A percentile compares a stretch with the other conserved stretches of the same genome.
These are phyloP conservation scores for Clarireedia paspali DNA, from an alignment of 2,329 filamentous ascomycete genomes.

Conservation along the genomic window DNA sequence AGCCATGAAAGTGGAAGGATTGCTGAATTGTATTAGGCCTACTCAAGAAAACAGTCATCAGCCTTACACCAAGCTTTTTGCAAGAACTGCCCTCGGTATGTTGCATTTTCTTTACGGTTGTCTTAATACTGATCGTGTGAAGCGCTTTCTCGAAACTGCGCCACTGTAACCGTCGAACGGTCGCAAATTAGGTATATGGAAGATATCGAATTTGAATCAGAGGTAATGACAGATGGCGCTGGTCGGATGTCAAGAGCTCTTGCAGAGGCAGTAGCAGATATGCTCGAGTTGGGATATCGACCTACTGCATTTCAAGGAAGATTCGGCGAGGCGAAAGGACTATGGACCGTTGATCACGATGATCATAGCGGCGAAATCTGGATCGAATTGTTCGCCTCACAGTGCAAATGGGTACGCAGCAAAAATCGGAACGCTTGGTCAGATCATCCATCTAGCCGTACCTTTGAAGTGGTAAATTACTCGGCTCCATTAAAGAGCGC, in stretches of 20 bases:
- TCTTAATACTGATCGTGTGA: slow-evolving; percentile 2
- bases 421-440: slow-evolving; percentile 32
- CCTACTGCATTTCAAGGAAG: slow-evolving; percentile 63
- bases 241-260: slow-evolving; percentile 55
- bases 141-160: slow-evolving; percentile 39
- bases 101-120: not conserved
- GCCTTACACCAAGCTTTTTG: slow-evolving; percentile 48
- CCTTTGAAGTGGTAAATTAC: slow-evolving; percentile 54
- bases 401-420: slow-evolving; percentile 58
- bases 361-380: slow-evolving; percentile 43
- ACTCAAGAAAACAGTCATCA: slow-evolving; percentile 38
- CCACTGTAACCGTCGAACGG: slow-evolving; percentile 35
- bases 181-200: slow-evolving; percentile 37
- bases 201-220: slow-evolving; percentile 18
- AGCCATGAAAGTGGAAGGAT: slow-evolving; percentile 31
- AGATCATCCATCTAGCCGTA: slow-evolving; percentile 43
- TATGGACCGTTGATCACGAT: slow-evolving; percentile 58
- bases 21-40: slow-evolving; percentile 48
- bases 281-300: slow-evolving; percentile 42
- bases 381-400: slow-evolving; percentile 61
- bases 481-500: slow-evolving; percentile 43
- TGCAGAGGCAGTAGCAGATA: slow-evolving; percentile 42
- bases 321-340: slow-evolving; percentile 65
- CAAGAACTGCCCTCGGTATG: slow-evolving; percentile 46
- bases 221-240: slow-evolving; percentile 62